A percentile compares a stretch with the other conserved stretches of the same genome.
These are phyloP conservation scores for Nicotiana undulata DNA, from an alignment of 257 asterid genomes.

Conservation along the genomic window DNA sequence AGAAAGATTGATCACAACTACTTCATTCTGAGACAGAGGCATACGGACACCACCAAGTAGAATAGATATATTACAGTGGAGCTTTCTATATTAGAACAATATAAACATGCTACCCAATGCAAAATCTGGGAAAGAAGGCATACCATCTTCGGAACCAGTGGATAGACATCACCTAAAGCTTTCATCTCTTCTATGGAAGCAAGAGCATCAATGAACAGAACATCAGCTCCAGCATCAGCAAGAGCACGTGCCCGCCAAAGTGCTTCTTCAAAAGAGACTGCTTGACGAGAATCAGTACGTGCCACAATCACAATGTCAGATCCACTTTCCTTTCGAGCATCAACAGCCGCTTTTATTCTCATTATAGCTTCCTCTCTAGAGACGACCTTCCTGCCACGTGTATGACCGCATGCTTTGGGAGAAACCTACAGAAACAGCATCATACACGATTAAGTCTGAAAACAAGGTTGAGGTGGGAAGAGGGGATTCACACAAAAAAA, in stretches of 20 bases:
- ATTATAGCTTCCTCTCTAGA: slow-evolving; percentile 85
- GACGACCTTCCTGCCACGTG: slow-evolving; percentile 78
- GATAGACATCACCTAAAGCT: slow-evolving; percentile 71
- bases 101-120: not conserved
- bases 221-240: slow-evolving; percentile 95
- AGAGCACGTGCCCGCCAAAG: slow-evolving; percentile 84
- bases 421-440: slow-evolving; percentile 47
- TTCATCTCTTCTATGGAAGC: slow-evolving; percentile 88
- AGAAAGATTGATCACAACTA: not conserved
- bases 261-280: slow-evolving; percentile 75
- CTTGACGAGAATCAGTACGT: slow-evolving; percentile 95
- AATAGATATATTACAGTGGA: not conserved
- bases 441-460: not conserved
- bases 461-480: not conserved
- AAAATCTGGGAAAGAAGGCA: not conserved
- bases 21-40: not conserved
- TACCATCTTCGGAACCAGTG: slow-evolving; percentile 87
- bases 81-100: not conserved
- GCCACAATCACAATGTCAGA: slow-evolving; percentile 92
- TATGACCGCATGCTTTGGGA: slow-evolving; percentile 98
- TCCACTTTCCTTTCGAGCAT: slow-evolving; percentile 88
- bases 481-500: not conserved
- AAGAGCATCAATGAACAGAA: slow-evolving; percentile 87
- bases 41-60: not conserved
- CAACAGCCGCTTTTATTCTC: slow-evolving; percentile 82